phyloP scores from a whole-genome alignment of 768 basidiomycete species.

The Tylopilus sp. region DNA sequence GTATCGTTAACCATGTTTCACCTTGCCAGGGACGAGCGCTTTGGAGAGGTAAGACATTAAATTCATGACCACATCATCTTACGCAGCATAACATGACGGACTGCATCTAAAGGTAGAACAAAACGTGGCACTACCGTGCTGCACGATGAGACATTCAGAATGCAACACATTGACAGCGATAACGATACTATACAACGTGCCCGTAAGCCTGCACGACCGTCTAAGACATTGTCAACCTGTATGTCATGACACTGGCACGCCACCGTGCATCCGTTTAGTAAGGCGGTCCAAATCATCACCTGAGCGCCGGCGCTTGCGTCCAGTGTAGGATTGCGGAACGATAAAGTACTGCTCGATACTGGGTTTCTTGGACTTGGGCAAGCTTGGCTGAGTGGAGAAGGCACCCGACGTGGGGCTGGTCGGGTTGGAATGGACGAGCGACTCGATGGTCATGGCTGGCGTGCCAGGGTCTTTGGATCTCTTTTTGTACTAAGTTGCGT shows the following conservation, averaged over 20 bases:
- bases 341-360: conserved; percentile 39
- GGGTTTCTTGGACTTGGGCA: conserved; percentile 29
- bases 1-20: conserved; percentile 9
- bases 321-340: conserved; percentile 12
- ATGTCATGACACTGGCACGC: conserved; percentile 15
- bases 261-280: conserved; percentile 20
- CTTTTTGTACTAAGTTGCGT: conserved; percentile 54
- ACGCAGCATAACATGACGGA: not conserved
- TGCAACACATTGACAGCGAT: conserved; percentile 16
- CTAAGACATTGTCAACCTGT: conserved; percentile 8
- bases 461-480: conserved; percentile 34
- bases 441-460: conserved; percentile 56
- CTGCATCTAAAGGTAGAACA: not conserved
- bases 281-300: conserved; percentile 24
- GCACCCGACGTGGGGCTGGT: conserved; percentile 49
- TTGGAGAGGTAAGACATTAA: conserved; percentile 7
- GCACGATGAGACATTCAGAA: conserved; percentile 1
- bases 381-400: conserved; percentile 11
- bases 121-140: not conserved
- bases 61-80: not conserved
- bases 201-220: conserved; percentile 1
- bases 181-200: conserved; percentile 29
- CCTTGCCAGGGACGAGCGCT: not conserved
- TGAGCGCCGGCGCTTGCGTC: conserved; percentile 30
- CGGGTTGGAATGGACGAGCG: conserved; percentile 68